Base-by-base conservation (phyloP, 495 filamentous ascomycete genomes). In the Penicillium silybi region DNA sequence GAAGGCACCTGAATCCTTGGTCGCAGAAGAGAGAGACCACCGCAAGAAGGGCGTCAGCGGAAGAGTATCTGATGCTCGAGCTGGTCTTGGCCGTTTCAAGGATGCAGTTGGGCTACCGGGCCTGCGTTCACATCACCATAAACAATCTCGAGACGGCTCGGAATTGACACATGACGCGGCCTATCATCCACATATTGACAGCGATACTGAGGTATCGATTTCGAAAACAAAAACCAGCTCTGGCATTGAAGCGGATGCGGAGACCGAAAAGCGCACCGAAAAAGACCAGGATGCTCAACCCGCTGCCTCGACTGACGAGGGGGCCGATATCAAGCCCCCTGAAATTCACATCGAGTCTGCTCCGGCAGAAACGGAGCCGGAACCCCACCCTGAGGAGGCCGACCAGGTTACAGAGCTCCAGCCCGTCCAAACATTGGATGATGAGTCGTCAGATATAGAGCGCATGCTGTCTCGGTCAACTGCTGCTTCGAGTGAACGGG, bases 11-110 rank as follows among this genome's bases (percentile, higher is more conserved):
- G 70, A 75, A 26, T 38, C 45, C n/a, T 38, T 59, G 25, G 45
- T n/a, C 9, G n/a, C 27, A 0, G 77, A 75, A 22, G 84, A 87
- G 26, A 85, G 78, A 61, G 88, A 93, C 58, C 80, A 80, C 32
- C 65, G 86, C 22, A 82, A 86, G 61, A 92, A 89, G 63, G 87
- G 84, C 55, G 85, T 95, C 18, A 87, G 86, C 27, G 88, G 80
- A 4, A 85, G 84, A 51, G 85, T 90, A 52, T 89, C 85, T 45
- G 90, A 95, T 70, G 89, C 90, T 48, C 83, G 87, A 26, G 89
- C 87, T 44, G 90, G 90, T 8, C 77, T 97, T 44, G 87, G 85
- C 6, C 82, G 86, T 25, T 90, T 96, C 70, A 88, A 88, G 56
- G 89, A 92, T 64, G 90, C 87, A 4, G 87, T 96, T 18, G 86